Percentiles rank a stretch among this genome's conserved stretches.
Conservation (phyloP, 768 basidiomycete species). For the Mycena filopes region DNA sequence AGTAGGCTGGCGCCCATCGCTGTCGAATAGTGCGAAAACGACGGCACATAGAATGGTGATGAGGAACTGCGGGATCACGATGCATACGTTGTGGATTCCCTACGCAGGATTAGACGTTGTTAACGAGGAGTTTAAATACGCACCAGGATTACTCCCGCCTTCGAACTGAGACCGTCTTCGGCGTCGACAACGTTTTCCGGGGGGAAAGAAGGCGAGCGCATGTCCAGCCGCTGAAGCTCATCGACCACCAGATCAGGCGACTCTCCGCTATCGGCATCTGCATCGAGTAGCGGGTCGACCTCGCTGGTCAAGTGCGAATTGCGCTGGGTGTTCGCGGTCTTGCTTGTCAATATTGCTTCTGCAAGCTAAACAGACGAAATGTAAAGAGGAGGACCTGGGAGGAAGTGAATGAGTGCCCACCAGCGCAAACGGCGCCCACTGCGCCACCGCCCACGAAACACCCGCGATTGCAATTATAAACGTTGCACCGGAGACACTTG, state of each 20-base stretch:
- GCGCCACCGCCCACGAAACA: slow-evolving; percentile 89
- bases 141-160: slow-evolving; percentile 90
- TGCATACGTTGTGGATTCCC: slow-evolving; percentile 95
- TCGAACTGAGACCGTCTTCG: slow-evolving; percentile 67
- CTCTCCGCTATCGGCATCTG: neutral
- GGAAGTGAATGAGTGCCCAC: slow-evolving; percentile 52
- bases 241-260: neutral
- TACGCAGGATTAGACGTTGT: slow-evolving; percentile 42
- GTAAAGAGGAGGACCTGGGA: neutral
- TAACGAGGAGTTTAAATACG: slow-evolving; percentile 44
- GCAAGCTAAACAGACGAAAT: slow-evolving; percentile 63
- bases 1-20: slow-evolving; percentile 59
- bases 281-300: neutral
- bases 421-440: slow-evolving; percentile 94
- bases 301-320: neutral
- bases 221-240: slow-evolving; percentile 13
- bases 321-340: slow-evolving; percentile 23
- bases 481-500: slow-evolving; percentile 76
- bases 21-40: slow-evolving; percentile 86
- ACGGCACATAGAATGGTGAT: slow-evolving; percentile 88
- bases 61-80: slow-evolving; percentile 94
- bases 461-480: slow-evolving; percentile 82
- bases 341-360: slow-evolving; percentile 82
- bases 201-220: neutral
- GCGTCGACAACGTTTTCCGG: slow-evolving; percentile 11